These are phyloP conservation scores for Xylaria scruposa DNA, from an alignment of 495 filamentous ascomycete genomes.

Conservation along the genomic window DNA sequence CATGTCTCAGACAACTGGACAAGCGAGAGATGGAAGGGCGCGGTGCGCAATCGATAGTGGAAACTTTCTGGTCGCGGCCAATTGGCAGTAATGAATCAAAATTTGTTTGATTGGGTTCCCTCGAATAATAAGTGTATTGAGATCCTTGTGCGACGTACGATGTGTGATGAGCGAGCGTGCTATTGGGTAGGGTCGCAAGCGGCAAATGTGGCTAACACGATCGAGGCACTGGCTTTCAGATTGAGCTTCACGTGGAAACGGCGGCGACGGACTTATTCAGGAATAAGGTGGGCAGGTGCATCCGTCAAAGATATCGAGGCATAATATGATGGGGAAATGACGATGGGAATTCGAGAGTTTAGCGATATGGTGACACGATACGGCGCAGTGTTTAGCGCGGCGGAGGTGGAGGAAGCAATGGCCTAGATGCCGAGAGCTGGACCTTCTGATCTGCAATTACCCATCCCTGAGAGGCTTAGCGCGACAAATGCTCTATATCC, in stretches of 20 bases:
- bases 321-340: conserved; percentile 11
- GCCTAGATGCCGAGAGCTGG: neutral
- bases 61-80: neutral
- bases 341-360: neutral
- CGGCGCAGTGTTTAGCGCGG: neutral
- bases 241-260: neutral
- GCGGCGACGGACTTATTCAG: neutral
- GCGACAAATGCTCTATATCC: neutral
- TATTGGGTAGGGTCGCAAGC: neutral
- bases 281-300: conserved; percentile 1
- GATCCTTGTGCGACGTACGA: neutral
- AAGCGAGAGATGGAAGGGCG: neutral
- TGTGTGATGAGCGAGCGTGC: neutral
- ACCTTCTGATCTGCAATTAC: conserved; percentile 9
- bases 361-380: neutral
- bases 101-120: neutral
- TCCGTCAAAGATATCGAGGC: neutral
- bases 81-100: neutral
- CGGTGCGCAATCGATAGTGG: neutral
- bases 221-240: neutral
- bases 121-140: neutral
- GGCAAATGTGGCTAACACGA: neutral
- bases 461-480: neutral
- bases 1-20: conserved; percentile 15
- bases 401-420: neutral